Evolutionary conservation across 1,284 basidiomycete species (phyloP), one percentile per base, ranked within the genome.

Genomic region (Neonothopanus nambi): DNA sequence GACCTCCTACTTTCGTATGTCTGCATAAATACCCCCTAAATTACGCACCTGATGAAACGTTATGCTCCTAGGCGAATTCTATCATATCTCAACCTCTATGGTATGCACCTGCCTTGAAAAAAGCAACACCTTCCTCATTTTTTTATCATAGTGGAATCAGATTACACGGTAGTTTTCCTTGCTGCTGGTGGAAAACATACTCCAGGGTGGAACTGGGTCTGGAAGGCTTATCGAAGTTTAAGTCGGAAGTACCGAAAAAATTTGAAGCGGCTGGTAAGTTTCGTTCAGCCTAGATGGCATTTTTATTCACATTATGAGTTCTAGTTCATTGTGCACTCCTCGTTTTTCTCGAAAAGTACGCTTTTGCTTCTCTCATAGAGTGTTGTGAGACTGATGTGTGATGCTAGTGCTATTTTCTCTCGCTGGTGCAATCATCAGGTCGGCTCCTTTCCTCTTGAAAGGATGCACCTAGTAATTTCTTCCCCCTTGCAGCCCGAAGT

Each of bases 171-270:
- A 37, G 81, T 93, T 12, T 93, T 93, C 70, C 88, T 94, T 59
- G 89, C 91, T 24, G 86, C 89, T 2, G 91, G 89, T n/a, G 83
- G 82, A 2, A 77, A 74, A 57, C 74, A 92, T 69, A 80, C 84
- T 2, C 91, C 91, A 7, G 79, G 81, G 35, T 93, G 91, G 91
- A 91, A 86, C 59, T 94, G 91, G 91, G 80, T 93, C 28, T 93
- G 91, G 91, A 91, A 91, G 63, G 88, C 90, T 1, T 93, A 93
- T 66, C 78, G 89, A 24, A 87, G 86, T 63, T 71, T 93, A 37
- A 89, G 80, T 65, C 75, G 90, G 50, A 92, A 91, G 68, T 94
- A 92, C 65, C 81, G 92, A 51, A 94, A 94, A 74, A 92, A 94
- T 65, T 70, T 94, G 55, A 93, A 94, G 68, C 82, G 83, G 65